These are phyloP conservation scores for Zymoseptoria tritici DNA, from an alignment of 2,329 filamentous ascomycete species.

Conservation along the genomic window DNA sequence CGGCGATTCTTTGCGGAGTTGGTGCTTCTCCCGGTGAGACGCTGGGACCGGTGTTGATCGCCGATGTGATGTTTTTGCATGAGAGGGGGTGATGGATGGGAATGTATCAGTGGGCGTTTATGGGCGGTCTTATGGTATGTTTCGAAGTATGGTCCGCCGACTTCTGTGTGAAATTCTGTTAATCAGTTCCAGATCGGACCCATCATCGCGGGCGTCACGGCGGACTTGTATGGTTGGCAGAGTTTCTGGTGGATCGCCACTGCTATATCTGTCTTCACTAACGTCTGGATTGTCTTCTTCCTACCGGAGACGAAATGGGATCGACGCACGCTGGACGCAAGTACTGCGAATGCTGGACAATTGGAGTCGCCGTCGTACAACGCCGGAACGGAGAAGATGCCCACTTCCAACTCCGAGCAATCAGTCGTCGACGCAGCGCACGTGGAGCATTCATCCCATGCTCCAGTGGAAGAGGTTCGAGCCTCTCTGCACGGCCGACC, in stretches of 20 bases:
- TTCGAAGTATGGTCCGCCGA: not conserved
- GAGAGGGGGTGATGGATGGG: not conserved
- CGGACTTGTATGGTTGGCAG: not conserved
- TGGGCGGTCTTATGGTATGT: not conserved
- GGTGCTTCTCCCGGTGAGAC: not conserved
- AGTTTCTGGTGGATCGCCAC: not conserved
- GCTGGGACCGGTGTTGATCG: not conserved
- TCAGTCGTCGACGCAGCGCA: not conserved
- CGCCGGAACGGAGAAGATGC: not conserved
- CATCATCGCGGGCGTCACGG: not conserved
- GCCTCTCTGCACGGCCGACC: not conserved
- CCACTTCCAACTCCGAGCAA: not conserved
- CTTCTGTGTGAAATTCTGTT: not conserved
- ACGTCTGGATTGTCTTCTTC: not conserved
- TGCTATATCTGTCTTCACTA: not conserved
- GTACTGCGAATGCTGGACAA: not conserved
- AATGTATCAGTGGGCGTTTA: not conserved
- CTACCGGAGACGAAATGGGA: not conserved
- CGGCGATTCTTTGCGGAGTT: not conserved
- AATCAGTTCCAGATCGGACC: not conserved
- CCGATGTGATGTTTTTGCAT: not conserved
- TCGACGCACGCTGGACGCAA: not conserved
- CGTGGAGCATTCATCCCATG: not conserved
- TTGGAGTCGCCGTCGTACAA: not conserved
- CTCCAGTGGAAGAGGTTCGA: not conserved